These are phyloP conservation scores for Gossypium schwendimanii DNA, from an alignment of 441 rosid genomes.

Conservation along the genomic window DNA sequence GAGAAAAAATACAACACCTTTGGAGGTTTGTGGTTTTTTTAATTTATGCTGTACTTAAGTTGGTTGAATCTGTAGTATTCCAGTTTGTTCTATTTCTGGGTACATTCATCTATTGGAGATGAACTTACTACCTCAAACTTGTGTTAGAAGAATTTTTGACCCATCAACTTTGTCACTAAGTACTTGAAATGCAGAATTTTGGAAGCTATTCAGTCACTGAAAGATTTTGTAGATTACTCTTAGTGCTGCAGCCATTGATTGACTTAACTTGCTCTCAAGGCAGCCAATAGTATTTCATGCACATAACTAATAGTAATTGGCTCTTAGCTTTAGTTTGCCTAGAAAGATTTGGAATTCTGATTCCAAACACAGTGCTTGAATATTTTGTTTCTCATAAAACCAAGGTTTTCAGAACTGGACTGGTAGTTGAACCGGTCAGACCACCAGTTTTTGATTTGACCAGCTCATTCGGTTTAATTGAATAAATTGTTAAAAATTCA, in stretches of 20 bases:
- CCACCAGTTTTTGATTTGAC: no score
- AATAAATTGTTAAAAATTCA: no score
- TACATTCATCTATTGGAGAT: neutral
- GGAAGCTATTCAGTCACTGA: neutral
- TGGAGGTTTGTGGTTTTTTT: conserved; percentile 59
- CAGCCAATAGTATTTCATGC: neutral
- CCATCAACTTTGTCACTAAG: neutral
- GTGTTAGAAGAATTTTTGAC: neutral
- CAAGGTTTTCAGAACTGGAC: no score
- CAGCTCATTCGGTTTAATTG: no score
- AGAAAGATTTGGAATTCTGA: neutral
- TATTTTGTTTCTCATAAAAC: no score
- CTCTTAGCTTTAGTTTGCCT: neutral
- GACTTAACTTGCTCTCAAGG: neutral
- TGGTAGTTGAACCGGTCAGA: no score
- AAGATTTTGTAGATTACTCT: neutral
- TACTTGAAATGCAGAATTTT: neutral
- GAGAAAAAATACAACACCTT: conserved; percentile 58
- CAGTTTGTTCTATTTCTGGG: neutral
- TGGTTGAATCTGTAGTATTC: neutral
- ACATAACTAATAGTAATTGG: neutral
- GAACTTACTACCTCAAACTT: neutral
- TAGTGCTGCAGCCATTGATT: neutral
- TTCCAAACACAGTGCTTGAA: neutral
- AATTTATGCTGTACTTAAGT: neutral